Conservation (phyloP, 1,284 basidiomycete species). For the Cryptococcus floricola region DNA sequence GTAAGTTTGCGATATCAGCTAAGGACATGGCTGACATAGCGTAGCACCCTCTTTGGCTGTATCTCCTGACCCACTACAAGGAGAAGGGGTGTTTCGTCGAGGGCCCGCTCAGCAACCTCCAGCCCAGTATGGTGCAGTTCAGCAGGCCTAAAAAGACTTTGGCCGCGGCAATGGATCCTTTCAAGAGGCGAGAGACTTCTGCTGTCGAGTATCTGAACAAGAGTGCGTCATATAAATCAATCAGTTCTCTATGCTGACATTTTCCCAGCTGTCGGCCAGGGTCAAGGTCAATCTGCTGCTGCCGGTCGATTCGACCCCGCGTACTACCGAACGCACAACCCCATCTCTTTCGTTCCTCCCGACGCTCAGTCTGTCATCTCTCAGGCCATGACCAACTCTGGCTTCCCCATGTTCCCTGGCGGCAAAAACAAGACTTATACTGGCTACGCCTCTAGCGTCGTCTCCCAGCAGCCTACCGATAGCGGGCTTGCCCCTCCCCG, state of each 20-base stretch:
- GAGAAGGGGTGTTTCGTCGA: slow-evolving; percentile 92
- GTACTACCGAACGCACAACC: slow-evolving; percentile 93
- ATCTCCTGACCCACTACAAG: slow-evolving; percentile 97
- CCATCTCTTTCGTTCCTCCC: slow-evolving; percentile 88
- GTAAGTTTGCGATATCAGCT: slow-evolving; percentile 51
- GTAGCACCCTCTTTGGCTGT: slow-evolving; percentile 97
- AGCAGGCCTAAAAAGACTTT: slow-evolving; percentile 85
- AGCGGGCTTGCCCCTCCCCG: slow-evolving; percentile 47
- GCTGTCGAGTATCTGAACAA: slow-evolving; percentile 62
- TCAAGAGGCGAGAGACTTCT: slow-evolving; percentile 70
- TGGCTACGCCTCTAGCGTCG: slow-evolving; percentile 83
- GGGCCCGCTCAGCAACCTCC: slow-evolving; percentile 91
- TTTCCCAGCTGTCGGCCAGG: slow-evolving; percentile 52
- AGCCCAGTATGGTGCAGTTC: slow-evolving; percentile 98
- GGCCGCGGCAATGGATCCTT: slow-evolving; percentile 81
- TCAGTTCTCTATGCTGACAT: background rate
- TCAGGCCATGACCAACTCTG: slow-evolving; percentile 82
- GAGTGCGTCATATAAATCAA: slow-evolving; percentile 14
- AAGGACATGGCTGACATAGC: background rate
- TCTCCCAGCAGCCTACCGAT: slow-evolving; percentile 77
- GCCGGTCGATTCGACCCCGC: slow-evolving; percentile 80
- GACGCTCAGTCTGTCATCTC: slow-evolving; percentile 91
- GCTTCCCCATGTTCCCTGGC: slow-evolving; percentile 77
- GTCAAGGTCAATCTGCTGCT: slow-evolving; percentile 54
- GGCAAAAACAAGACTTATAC: slow-evolving; percentile 58